Base-by-base conservation (phyloP, 192 early-diverging fungal species). In the Backusella morwellensis region DNA sequence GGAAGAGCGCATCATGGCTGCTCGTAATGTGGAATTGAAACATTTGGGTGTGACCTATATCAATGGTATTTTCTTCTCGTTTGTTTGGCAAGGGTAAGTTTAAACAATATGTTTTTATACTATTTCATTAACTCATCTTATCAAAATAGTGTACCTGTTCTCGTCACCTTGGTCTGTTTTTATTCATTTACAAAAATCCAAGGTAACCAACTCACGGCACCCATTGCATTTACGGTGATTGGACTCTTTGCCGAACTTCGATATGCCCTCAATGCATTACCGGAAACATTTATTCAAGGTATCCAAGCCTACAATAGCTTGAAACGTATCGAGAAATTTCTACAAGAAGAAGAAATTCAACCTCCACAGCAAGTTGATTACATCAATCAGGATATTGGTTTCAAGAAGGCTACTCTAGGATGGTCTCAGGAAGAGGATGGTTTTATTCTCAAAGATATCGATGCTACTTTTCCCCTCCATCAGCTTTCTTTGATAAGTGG, bases 231-330 rank as follows among this genome's bases (percentile, higher is more conserved):
- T 82, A 95, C 95, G 0, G 90, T 94, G 1, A 82, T 99, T 35
- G 81, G 93, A 5, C 82, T 99, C 4, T 97, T 98, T 85, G 96
- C 95, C 75, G 84, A 95, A 70, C 79, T 98, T 26, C 92, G 93
- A 76, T 94, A 94, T 83, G 95, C 97, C 50, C 85, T 98, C 35
- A 80, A 88, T 70, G 87, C 92, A 54, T 89, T 98, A 71, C 97
- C 97, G 0, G 87, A 81, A 56, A 88, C 95, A 26, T 87, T 99
- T 34, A 86, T 90, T 3, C 80, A 89, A 3, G 70, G 85, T 6
- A 82, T 96, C 0, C 93, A 96, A 71, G 92, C 95, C 12, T 68
- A 68, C 34, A 19, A 32, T 34, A 88, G 87, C 81, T 74, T 86
- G 56, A 68, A 56, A 4, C 81, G 87, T 80, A 84, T 88, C 19